Percentiles rank a stretch among this genome's conserved stretches.
These are phyloP conservation scores for Biscogniauxia mediterranea DNA, from an alignment of 2,329 filamentous ascomycete genomes.

Conservation along the genomic window DNA sequence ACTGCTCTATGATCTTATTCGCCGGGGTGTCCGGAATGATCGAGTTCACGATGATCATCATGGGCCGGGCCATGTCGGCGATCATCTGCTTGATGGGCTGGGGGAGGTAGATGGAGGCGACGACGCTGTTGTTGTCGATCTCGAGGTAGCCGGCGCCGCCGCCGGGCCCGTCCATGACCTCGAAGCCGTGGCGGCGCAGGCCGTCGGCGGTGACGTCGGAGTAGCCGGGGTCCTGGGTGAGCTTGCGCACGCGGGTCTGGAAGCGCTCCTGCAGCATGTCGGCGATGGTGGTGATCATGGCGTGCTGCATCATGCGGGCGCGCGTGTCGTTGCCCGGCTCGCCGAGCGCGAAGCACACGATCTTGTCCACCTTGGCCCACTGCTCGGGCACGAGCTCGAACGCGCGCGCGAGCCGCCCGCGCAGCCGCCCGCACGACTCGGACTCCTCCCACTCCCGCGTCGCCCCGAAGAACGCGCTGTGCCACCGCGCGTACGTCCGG, in stretches of 20 bases:
- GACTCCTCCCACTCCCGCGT: background rate
- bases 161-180: background rate
- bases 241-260: background rate
- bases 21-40: background rate
- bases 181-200: background rate
- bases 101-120: background rate
- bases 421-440: background rate
- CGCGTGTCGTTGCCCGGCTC: background rate
- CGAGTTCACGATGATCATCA: background rate
- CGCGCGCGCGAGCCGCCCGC: too few species aligned
- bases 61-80: background rate
- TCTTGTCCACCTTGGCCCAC: background rate
- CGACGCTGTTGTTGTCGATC: background rate
- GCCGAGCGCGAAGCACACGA: background rate
- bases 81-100: background rate
- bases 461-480: background rate
- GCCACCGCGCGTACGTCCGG: background rate
- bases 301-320: background rate
- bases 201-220: background rate
- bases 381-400: background rate
- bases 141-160: background rate
- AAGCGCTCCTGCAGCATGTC: background rate
- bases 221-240: background rate
- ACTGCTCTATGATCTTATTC: background rate
- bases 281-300: background rate